Evolutionary conservation across 2,329 filamentous ascomycete species (phyloP).

Genomic region (Rachicladosporium sp.): DNA sequence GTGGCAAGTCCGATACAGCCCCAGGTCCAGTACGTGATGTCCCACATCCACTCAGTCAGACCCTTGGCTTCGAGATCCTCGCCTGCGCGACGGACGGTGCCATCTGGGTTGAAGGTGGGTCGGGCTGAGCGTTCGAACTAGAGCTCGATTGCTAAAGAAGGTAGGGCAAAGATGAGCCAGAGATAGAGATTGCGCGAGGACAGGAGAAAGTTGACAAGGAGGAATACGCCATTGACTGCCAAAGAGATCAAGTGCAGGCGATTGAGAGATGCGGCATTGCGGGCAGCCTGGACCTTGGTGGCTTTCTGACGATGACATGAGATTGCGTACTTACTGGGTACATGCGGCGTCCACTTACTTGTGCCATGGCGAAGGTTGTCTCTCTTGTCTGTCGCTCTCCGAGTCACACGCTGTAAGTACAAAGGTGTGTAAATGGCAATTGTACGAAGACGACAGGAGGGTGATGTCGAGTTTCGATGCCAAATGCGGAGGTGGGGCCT

Average conservation of each 20-base stretch:
- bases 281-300: constrained; percentile 54
- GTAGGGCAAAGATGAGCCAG: constrained; percentile 62
- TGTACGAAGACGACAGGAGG: too few relatives aligned
- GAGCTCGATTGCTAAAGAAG: constrained; percentile 68
- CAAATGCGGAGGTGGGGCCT: too few relatives aligned
- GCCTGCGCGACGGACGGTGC: constrained; percentile 58
- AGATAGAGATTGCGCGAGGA: constrained; percentile 43
- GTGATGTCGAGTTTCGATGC: too few relatives aligned
- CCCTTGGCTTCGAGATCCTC: constrained; percentile 82
- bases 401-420: too few relatives aligned
- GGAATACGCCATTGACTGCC: constrained; percentile 59
- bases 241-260: constrained; percentile 70
- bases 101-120: constrained; percentile 52
- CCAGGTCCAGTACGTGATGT: constrained; percentile 92
- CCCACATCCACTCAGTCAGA: constrained; percentile 96
- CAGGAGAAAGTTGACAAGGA: constrained; percentile 54
- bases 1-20: constrained; percentile 59
- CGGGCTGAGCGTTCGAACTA: constrained; percentile 76
- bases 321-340: too few relatives aligned
- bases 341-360: constrained; percentile 8
- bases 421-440: too few relatives aligned
- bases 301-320: constrained; percentile 30
- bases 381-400: too few relatives aligned
- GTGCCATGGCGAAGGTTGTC: constrained; percentile 11
- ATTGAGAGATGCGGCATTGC: constrained; percentile 65